These are phyloP conservation scores for Nectriaceae sp. DNA, from an alignment of 2,329 filamentous ascomycete species.

Conservation along the genomic window DNA sequence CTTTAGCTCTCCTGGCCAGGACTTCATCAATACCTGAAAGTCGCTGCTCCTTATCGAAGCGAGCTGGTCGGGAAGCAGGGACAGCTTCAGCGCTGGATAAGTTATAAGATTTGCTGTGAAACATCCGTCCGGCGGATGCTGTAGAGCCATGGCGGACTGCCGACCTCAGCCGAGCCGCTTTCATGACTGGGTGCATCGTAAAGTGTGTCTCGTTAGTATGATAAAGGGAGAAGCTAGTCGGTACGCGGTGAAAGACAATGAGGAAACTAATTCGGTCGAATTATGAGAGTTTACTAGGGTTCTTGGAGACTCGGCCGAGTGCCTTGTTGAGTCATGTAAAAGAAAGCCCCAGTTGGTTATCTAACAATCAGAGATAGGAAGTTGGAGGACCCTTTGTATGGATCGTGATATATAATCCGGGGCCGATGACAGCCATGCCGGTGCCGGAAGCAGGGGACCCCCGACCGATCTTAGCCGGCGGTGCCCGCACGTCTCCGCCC, in stretches of 20 bases:
- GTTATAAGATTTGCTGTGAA: conserved; percentile 21
- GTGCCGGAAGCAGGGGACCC: conserved; percentile 20
- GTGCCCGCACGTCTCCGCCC: conserved; percentile 10
- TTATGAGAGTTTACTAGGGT: not conserved
- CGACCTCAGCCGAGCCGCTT: conserved; percentile 20
- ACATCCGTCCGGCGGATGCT: conserved; percentile 5
- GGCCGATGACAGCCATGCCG: conserved; percentile 22
- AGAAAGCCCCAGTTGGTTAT: not conserved
- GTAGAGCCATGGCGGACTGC: conserved; percentile 2
- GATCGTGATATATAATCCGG: conserved; percentile 12
- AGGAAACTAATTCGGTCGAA: not conserved
- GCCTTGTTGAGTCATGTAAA: not conserved
- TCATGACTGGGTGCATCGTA: conserved; percentile 23
- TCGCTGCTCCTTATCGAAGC: conserved; percentile 22
- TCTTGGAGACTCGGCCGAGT: not conserved
- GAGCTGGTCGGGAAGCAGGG: conserved; percentile 24
- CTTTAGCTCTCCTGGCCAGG: conserved; percentile 57
- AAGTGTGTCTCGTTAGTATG: too few relatives aligned
- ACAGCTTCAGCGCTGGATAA: conserved; percentile 27
- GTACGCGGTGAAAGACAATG: not conserved
- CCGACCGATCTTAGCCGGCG: conserved; percentile 28
- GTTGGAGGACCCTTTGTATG: not conserved
- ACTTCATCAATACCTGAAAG: conserved; percentile 33
- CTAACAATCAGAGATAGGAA: too few relatives aligned
- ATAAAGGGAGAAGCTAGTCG: not conserved